A percentile compares a stretch with the other conserved stretches of the same genome.
Conservation (phyloP, 2,329 filamentous ascomycete species). For the Penicillium sp. region DNA sequence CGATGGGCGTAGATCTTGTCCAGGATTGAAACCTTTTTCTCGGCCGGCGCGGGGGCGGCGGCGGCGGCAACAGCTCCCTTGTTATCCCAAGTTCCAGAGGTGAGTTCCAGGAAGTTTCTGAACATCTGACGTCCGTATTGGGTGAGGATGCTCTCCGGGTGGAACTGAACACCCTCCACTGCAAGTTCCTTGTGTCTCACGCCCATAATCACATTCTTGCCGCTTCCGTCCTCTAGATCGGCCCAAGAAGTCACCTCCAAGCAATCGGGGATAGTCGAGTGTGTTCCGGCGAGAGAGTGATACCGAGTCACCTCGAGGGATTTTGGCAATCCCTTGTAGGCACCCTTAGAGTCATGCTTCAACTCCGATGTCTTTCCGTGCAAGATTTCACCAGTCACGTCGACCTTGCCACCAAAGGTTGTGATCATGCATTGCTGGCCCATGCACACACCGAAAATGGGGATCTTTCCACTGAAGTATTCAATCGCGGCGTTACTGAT, state of each 20-base stretch:
- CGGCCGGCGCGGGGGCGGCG: constrained; percentile 30
- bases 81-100: constrained; percentile 87
- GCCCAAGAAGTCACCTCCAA: constrained; percentile 93
- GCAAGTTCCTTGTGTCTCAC: constrained; percentile 88
- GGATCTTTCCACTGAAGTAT: constrained; percentile 91
- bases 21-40: constrained; percentile 80
- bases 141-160: constrained; percentile 95
- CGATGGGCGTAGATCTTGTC: constrained; percentile 88
- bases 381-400: constrained; percentile 91
- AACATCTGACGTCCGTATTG: constrained; percentile 87
- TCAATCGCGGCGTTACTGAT: constrained; percentile 89
- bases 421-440: constrained; percentile 98
- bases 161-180: constrained; percentile 96
- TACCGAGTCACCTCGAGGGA: constrained; percentile 89
- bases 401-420: constrained; percentile 86
- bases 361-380: constrained; percentile 96
- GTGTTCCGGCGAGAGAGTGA: constrained; percentile 91
- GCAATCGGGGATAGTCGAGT: constrained; percentile 79
- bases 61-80: constrained; percentile 49
- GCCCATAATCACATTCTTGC: constrained; percentile 91
- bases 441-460: constrained; percentile 98
- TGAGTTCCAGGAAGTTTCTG: constrained; percentile 85
- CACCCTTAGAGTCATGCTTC: constrained; percentile 86
- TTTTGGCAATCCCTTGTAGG: constrained; percentile 79
- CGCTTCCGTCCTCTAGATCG: constrained; percentile 65